Evolutionary conservation across 768 basidiomycete genomes (phyloP), one percentile per base, ranked within the genome.

Genomic region (Hemileccinum rubropunctum): DNA sequence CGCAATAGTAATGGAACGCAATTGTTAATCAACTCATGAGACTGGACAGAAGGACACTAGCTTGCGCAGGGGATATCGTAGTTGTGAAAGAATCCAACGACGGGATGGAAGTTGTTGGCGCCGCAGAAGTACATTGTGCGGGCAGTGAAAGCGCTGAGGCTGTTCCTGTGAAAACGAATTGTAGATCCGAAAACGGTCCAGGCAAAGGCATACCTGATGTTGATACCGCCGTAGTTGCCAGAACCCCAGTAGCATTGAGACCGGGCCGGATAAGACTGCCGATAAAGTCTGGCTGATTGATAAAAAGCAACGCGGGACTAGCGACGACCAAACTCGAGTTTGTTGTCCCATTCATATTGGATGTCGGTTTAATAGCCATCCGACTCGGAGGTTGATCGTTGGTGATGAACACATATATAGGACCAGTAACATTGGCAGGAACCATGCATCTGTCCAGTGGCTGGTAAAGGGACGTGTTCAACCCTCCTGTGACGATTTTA

Each of bases 401-500:
- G 28, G 86, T 89, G 71, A 91, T 68, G 68, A 72, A 91, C 63
- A 91, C 66, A 21, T 79, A 83, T 58, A 91, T 83, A 54, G 86
- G 84, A 37, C 91, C 90, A 64, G 86, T 81, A 65, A 91, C 72
- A 47, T 79, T 79, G 0, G 52, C 32, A 33, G 90, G 91, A 12
- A 91, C 81, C 50, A 76, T 65, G 58, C 89, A 91, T 52, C 78
- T 56, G 53, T 66, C 56, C 57, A 87, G 62, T 3, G 88, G 82
- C 39, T 89, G 72, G 28, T 79, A 60, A 60, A 88, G 70, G 5
- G 89, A 71, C 60, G 66, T 65, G 43, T 81, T 64, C 15, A 69
- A 45, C 26, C 84, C 86, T 27, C 87, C 90, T 48, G 81, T 56
- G 57, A 92, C 66, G 80, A 92, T 88, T 69, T 91, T 84, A 68